Evolutionary conservation across 176 grass and related monocot species (phyloP).

Genomic region (Ananas comosus): DNA sequence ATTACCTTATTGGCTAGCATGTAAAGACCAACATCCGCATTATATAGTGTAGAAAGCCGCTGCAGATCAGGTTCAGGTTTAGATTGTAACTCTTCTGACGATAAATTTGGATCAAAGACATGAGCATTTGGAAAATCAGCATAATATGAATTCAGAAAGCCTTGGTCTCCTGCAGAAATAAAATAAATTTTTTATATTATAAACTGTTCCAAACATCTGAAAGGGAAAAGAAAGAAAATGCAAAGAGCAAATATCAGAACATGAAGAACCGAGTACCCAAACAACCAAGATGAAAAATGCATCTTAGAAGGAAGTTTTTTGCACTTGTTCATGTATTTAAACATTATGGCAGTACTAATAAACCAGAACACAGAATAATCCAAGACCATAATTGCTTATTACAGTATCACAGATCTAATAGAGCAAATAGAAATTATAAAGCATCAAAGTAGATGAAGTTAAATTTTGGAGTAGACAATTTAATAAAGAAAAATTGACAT

Average conservation of each 20-base stretch:
- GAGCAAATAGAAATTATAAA: not conserved
- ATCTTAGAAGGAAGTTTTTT: not conserved
- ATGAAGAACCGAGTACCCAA: not conserved
- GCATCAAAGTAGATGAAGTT: not conserved
- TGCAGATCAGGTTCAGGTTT: conserved; percentile 73
- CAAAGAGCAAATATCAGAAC: not conserved
- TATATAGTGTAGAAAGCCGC: conserved; percentile 86
- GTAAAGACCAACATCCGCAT: conserved; percentile 98
- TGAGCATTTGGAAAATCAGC: conserved; percentile 82
- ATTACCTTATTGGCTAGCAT: conserved; percentile 98
- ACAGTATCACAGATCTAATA: too few relatives aligned
- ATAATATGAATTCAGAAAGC: conserved; percentile 92
- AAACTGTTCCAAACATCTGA: not conserved
- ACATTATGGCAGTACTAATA: too few relatives aligned
- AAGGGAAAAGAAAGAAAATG: not conserved
- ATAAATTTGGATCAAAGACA: conserved; percentile 64
- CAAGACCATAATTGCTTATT: too few relatives aligned
- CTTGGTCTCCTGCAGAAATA: conserved; percentile 40
- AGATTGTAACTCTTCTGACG: conserved; percentile 24
- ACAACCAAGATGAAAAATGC: not conserved
- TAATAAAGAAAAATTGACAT: not conserved
- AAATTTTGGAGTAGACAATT: too few relatives aligned
- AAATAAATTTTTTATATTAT: conserved; percentile 13
- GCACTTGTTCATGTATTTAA: too few relatives aligned
- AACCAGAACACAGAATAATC: too few relatives aligned